Conservation (phyloP, 768 basidiomycete species). For the Floccularia luteovirens region DNA sequence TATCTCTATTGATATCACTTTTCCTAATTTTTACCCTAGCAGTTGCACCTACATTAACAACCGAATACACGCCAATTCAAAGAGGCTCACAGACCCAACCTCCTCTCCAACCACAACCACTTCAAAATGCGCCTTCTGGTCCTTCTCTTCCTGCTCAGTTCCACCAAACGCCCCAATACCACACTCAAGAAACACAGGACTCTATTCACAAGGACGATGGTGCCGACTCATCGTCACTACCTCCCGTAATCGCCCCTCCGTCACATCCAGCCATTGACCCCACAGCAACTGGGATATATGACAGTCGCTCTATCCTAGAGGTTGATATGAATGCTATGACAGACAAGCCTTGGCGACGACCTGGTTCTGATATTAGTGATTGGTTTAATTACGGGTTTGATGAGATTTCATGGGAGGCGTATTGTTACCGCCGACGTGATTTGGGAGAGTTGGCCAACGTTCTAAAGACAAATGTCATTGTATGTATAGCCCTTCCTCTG, state of each 20-base stretch:
- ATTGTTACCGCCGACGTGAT: slow-evolving; percentile 78
- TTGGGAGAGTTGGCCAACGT: slow-evolving; percentile 73
- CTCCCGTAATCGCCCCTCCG: slow-evolving; percentile 61
- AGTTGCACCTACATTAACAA: slow-evolving; percentile 58
- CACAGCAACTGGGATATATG: slow-evolving; percentile 51
- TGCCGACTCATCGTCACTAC: slow-evolving; percentile 57
- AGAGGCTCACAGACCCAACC: slow-evolving; percentile 34
- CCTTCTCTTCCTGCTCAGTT: not conserved
- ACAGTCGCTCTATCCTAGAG: slow-evolving; percentile 78
- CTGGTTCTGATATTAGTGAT: slow-evolving; percentile 90
- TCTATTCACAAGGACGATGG: slow-evolving; percentile 32
- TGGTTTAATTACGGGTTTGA: slow-evolving; percentile 99
- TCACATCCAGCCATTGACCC: slow-evolving; percentile 79
- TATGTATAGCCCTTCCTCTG: slow-evolving; percentile 27
- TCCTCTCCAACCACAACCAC: slow-evolving; percentile 11
- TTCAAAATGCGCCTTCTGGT: slow-evolving; percentile 6
- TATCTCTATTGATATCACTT: not conserved
- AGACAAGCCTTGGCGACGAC: slow-evolving; percentile 87
- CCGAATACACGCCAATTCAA: slow-evolving; percentile 74
- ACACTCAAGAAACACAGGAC: not conserved
- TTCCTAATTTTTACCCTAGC: slow-evolving; percentile 14
- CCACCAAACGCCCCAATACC: slow-evolving; percentile 4
- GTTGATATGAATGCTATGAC: slow-evolving; percentile 67
- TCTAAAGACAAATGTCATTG: slow-evolving; percentile 77
- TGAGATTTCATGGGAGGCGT: slow-evolving; percentile 92